Conservation (phyloP, 805 yeast species). For the Cyberlindnera suaveolens region DNA sequence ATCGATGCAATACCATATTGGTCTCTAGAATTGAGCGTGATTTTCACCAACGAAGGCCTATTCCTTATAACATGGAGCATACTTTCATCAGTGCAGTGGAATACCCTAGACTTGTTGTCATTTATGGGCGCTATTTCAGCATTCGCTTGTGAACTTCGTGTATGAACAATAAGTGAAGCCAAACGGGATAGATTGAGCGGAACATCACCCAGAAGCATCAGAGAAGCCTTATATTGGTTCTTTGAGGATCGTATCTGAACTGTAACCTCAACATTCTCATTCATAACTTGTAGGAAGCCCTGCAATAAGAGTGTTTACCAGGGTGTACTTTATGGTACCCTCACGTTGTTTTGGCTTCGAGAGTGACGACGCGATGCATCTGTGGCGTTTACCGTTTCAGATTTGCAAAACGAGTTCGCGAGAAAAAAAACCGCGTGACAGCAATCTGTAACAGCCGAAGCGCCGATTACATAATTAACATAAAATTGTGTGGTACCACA, state of each 20-base stretch:
- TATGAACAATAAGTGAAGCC: slow-evolving; percentile 9
- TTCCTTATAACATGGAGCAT: not conserved
- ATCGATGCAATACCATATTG: slow-evolving; percentile 13
- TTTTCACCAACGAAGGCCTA: slow-evolving; percentile 12
- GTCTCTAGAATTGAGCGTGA: slow-evolving; percentile 16
- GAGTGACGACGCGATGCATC: no score
- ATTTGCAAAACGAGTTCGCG: no score
- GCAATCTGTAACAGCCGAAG: no score
- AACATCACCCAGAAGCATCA: slow-evolving; percentile 6
- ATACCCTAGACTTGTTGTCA: slow-evolving; percentile 18
- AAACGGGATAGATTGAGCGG: slow-evolving; percentile 11
- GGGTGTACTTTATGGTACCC: no score
- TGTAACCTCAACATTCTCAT: not conserved
- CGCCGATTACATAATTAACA: no score
- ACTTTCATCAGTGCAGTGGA: slow-evolving; percentile 3
- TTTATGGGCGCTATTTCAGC: slow-evolving; percentile 8
- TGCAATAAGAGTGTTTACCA: no score
- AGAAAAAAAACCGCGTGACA: no score
- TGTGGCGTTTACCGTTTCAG: no score
- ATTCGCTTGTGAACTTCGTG: slow-evolving; percentile 8
- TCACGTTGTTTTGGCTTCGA: no score
- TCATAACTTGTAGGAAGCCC: not conserved
- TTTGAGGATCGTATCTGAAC: not conserved
- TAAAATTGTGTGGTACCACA: no score
- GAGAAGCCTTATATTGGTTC: not conserved